Percentiles rank a stretch among this genome's conserved stretches.
These are phyloP conservation scores for Venturia pyrina DNA, from an alignment of 2,329 filamentous ascomycete genomes.

Conservation along the genomic window DNA sequence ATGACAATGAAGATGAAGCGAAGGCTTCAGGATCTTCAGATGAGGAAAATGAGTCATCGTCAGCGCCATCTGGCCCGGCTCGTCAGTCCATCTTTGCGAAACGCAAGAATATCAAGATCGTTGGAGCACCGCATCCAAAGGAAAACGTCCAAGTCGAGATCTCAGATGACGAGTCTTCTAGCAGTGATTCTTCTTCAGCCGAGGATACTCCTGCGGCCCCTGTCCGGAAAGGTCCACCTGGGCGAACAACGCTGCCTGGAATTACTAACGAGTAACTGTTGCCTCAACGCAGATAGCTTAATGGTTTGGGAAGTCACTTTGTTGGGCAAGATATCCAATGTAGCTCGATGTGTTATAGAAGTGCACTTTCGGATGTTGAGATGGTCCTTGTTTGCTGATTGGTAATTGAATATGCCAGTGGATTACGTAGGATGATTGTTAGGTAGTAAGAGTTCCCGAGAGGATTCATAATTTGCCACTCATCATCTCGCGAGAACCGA, in stretches of 20 bases:
- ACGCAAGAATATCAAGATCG: conserved; percentile 28
- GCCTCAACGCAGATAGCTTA: background rate
- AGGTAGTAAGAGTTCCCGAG: background rate
- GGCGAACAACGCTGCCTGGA: background rate
- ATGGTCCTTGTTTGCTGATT: background rate
- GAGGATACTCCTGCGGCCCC: background rate
- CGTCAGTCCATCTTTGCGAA: conserved; percentile 20
- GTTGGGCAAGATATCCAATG: background rate
- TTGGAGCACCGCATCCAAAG: conserved; percentile 11
- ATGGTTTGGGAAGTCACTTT: background rate
- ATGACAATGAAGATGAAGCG: conserved; percentile 16
- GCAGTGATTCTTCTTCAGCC: background rate
- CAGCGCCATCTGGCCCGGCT: conserved; percentile 8
- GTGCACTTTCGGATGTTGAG: background rate
- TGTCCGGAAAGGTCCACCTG: conserved; percentile 3
- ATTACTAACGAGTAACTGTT: background rate
- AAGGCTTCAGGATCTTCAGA: conserved; percentile 18
- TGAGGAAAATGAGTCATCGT: conserved; percentile 16
- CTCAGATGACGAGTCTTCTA: conserved; percentile 3
- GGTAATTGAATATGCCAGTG: background rate
- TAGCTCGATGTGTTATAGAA: background rate
- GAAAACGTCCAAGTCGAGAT: background rate
- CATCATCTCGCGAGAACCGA: background rate
- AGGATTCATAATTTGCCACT: background rate
- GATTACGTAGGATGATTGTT: background rate